Evolutionary conservation across 2,329 filamentous ascomycete species (phyloP), one percentile per base, ranked within the genome.

Genomic region (Myrmaecium sp.): DNA sequence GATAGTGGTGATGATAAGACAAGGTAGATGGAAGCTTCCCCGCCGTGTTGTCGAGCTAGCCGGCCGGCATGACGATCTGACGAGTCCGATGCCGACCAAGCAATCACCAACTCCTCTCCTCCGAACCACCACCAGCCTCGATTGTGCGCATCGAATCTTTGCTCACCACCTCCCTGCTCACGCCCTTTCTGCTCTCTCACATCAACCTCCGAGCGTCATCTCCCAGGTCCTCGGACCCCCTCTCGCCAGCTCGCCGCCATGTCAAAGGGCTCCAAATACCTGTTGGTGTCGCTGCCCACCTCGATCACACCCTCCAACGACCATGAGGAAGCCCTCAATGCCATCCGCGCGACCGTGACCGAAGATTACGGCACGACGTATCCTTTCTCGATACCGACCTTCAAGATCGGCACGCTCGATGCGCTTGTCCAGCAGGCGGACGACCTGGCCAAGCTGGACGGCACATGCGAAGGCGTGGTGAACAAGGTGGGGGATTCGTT

Each of bases 321-420:
- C 56, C 66, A 66, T 44, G 76, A 86, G 39, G 81, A 91, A 52
- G 82, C 86, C 37, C 62, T 94, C 38, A 67, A 72, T 25, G 69
- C 81, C 23, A 57, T 98, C 34, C 70, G 73, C 39, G 59, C 73
- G 30, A 81, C 74, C 21, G 64, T 93, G 29, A 63, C 69, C 26
- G 58, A 69, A 30, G 80, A 92, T 42, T 74, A 79, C 51, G 82
- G 78, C 47, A 70, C 67, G 27, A 75, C 82, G 23, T 60, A 72
- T 27, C 72, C 74, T 3, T 94, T 95, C 48, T 60, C 69, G 30
- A 77, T 95, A 36, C 89, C 89, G 12, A 76, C 83, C 37, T 94
- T 98, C 67, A 98, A 95, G 62, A 92, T 98, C 51, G 89, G 89
- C 31, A 94, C 89, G 0, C 66, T 98, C 19, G 89, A 98, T 57